Percentiles rank a stretch among this genome's conserved stretches.
These are phyloP conservation scores for Amyloporia xantha DNA, from an alignment of 768 basidiomycete genomes.

Conservation along the genomic window DNA sequence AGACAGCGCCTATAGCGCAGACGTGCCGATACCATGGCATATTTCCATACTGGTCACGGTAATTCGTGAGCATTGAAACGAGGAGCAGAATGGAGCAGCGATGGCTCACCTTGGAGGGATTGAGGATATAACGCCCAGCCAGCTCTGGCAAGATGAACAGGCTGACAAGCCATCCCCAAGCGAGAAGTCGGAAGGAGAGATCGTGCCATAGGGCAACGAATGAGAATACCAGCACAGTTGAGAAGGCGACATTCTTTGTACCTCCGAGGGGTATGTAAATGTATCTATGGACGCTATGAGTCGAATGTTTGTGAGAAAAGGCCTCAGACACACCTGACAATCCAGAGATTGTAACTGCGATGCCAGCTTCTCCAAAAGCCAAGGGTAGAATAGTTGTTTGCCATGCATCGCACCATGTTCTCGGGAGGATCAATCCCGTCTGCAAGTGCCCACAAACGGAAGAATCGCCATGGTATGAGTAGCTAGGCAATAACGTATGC, in stretches of 20 bases:
- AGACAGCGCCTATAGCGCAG: constrained; percentile 73
- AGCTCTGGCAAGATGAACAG: constrained; percentile 89
- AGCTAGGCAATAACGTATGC: constrained; percentile 42
- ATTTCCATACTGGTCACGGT: constrained; percentile 60
- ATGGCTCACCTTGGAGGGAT: constrained; percentile 52
- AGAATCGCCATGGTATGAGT: constrained; percentile 93
- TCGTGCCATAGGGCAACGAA: constrained; percentile 99
- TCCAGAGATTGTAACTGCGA: constrained; percentile 93
- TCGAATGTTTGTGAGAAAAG: background rate
- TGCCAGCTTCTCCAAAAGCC: constrained; percentile 99
- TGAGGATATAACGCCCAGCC: constrained; percentile 50
- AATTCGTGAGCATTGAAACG: too few species aligned
- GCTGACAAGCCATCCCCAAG: constrained; percentile 96
- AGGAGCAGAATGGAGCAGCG: too few species aligned
- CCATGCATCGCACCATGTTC: constrained; percentile 99
- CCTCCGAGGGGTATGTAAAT: constrained; percentile 94
- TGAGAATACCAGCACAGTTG: constrained; percentile 80
- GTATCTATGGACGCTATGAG: constrained; percentile 48
- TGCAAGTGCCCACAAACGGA: constrained; percentile 85
- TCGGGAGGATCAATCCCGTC: constrained; percentile 93
- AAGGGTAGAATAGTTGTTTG: constrained; percentile 88
- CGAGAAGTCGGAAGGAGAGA: constrained; percentile 75
- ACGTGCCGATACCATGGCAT: constrained; percentile 80
- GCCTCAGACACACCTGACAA: constrained; percentile 55
- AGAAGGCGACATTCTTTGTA: constrained; percentile 42